Evolutionary conservation across 306 rosid species (phyloP), one percentile per base, ranked within the genome.

Genomic region (Prosopis cineraria): DNA sequence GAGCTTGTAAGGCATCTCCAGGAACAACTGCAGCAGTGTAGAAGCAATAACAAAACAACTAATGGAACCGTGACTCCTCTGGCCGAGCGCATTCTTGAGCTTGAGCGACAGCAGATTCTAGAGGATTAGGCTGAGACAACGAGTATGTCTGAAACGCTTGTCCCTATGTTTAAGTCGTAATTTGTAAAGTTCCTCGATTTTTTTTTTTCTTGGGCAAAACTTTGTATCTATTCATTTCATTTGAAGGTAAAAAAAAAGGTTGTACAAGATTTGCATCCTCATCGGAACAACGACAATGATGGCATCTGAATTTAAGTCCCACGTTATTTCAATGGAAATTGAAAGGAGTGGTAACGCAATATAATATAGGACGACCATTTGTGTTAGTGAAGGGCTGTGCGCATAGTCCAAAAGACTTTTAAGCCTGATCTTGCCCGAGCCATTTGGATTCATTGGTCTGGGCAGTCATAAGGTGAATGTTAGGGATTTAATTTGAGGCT

Each of bases 1-100:
- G 92, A 84, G 66, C 88, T 86, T 72, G 93, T 89, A 44, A 85
- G 82, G 41, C 83, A 83, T 81, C 97, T 93, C 30, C 88, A 80
- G 66, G 73, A 78, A 78, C 90, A 88, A 68, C 83, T 90, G 84
- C 85, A 73, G 27, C 89, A 44, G 56, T 93, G 98, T 60, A 85
- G 89, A 81, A 75, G 83, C 79, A 72, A 60, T 68, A 86, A 76
- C 30, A 62, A 56, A 33, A 80, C 90, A 12, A 30, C 63, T 74
- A 87, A 87, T 37, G 76, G 78, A 44, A 83, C 82, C 8, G 85
- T 31, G 69, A 79, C 78, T 73, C 83, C 83, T 53, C 62, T 69
- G 33, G 68, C 82, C 6, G 86, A 80, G 55, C 91, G 27, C 64
- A 78, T 80, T 25, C 77, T 84, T 25, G 88, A 79, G 68, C 81